These are phyloP conservation scores for Capsella rubella DNA, from an alignment of 441 rosid genomes.

Conservation along the genomic window DNA sequence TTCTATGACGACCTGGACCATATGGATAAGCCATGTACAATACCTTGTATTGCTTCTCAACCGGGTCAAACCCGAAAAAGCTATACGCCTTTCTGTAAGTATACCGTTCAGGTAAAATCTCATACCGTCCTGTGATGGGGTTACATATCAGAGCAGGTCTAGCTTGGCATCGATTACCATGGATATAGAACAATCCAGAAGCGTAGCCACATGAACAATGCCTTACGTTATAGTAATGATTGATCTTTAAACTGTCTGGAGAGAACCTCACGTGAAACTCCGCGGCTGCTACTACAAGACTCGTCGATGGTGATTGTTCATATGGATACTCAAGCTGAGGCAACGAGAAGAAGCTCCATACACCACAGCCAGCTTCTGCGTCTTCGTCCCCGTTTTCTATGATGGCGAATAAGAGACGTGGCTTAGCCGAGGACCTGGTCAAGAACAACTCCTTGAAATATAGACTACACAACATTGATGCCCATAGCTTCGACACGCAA, in stretches of 20 bases:
- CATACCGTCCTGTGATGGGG: neutral
- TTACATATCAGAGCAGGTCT: neutral
- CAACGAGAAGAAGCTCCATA: too few relatives aligned
- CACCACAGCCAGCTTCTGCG: too few relatives aligned
- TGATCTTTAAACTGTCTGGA: neutral
- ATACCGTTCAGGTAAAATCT: neutral
- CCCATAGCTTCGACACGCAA: too few relatives aligned
- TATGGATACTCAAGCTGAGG: too few relatives aligned
- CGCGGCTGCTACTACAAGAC: too few relatives aligned
- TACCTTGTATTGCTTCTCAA: neutral
- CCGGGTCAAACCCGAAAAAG: neutral
- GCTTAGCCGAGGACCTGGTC: too few relatives aligned
- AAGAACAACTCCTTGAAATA: too few relatives aligned
- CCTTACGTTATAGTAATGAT: neutral
- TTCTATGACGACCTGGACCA: neutral
- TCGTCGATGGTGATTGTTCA: neutral
- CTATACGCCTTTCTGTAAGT: neutral
- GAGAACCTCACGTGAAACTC: too few relatives aligned
- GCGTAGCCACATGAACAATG: neutral
- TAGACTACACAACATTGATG: too few relatives aligned
- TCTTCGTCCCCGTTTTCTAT: too few relatives aligned
- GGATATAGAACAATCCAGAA: neutral
- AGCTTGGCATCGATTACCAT: neutral
- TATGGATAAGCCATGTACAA: neutral
- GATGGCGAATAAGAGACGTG: too few relatives aligned